These are phyloP conservation scores for Pascua sp. DNA, from an alignment of 1,284 basidiomycete genomes.

Conservation along the genomic window DNA sequence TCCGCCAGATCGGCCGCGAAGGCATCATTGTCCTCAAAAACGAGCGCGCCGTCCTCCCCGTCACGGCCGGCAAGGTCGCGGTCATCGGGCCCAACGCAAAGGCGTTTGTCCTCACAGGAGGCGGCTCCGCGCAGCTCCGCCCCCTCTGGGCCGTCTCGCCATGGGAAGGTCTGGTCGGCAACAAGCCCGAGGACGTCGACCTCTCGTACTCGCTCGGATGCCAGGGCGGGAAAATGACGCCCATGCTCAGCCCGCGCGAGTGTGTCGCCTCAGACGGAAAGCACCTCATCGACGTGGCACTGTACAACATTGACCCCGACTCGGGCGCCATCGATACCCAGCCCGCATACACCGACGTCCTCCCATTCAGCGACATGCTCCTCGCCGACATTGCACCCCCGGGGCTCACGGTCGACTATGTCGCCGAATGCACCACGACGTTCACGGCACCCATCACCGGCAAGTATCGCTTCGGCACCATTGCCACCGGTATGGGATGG, in stretches of 20 bases:
- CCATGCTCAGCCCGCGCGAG: slow-evolving; percentile 19
- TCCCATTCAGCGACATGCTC: slow-evolving; percentile 19
- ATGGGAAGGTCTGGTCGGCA: slow-evolving; percentile 55
- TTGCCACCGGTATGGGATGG: slow-evolving; percentile 31
- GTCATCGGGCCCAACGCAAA: slow-evolving; percentile 62
- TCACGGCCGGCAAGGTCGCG: slow-evolving; percentile 48
- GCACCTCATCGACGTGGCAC: slow-evolving; percentile 24
- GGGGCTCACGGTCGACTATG: slow-evolving; percentile 17
- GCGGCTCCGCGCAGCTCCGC: slow-evolving; percentile 56
- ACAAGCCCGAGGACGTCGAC: slow-evolving; percentile 42
- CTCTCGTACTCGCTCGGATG: slow-evolving; percentile 51
- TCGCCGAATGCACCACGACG: slow-evolving; percentile 21
- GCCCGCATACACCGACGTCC: slow-evolving; percentile 4
- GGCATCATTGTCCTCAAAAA: slow-evolving; percentile 60
- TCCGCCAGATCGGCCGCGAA: slow-evolving; percentile 45
- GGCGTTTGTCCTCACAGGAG: slow-evolving; percentile 55
- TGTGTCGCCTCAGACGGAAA: slow-evolving; percentile 25
- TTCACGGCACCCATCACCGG: slow-evolving; percentile 26
- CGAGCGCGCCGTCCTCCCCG: slow-evolving; percentile 27
- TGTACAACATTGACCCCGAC: slow-evolving; percentile 18
- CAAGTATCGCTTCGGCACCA: slow-evolving; percentile 31
- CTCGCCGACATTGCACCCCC: slow-evolving; percentile 27
- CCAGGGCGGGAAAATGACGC: slow-evolving; percentile 23
- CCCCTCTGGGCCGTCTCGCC: slow-evolving; percentile 56
- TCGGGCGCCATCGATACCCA: slow-evolving; percentile 12